Evolutionary conservation across 805 yeast species (phyloP), one percentile per base, ranked within the genome.

Genomic region (Wickerhamomyces rabaulensis): DNA sequence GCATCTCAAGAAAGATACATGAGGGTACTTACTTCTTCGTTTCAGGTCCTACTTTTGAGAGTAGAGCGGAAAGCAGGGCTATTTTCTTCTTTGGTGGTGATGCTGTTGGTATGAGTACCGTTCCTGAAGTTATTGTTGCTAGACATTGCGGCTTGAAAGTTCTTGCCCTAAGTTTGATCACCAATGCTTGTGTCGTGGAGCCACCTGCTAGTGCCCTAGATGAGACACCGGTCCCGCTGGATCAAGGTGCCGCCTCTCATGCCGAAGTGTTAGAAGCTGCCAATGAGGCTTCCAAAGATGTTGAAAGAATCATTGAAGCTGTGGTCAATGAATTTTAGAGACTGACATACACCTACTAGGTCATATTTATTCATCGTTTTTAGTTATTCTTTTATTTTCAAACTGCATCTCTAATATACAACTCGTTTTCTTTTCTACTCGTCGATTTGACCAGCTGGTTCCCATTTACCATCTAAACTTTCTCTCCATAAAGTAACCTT

Each of bases 81-180:
- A 70, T 92, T 41, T 65, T 80, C 49, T 55, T 68, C 6, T 53
- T 85, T 25, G 98, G 98, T 9, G 97, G 88, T 43, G 98, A 92
- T 65, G 87, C 94, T 0, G 98, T 91, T 2, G 98, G 98, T 4
- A 92, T 92, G 99, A 86, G 96, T 47, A 94, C 98, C 0, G 97
- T 92, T 29, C 97, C 99, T 0, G 99, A 92, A 66, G 96, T 89
- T 2, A 80, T 89, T 50, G 84, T 89, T 17, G 98, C 97, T 2
- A 81, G 96, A 63, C 98, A 94, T 64, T 76, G 82, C 49, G 95
- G 91, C 1, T 66, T 94, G 69, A 75, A 71, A 52, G 96, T 90
- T 6, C 69, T 92, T 51, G 98, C 97, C 0, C 64, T 92, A 38
- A 84, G 94, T 52, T 73, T 94, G 50, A 84, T 92, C 55, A 92